Base-by-base conservation (phyloP, 148 eudicot species). In the Nepenthes gracilis region DNA sequence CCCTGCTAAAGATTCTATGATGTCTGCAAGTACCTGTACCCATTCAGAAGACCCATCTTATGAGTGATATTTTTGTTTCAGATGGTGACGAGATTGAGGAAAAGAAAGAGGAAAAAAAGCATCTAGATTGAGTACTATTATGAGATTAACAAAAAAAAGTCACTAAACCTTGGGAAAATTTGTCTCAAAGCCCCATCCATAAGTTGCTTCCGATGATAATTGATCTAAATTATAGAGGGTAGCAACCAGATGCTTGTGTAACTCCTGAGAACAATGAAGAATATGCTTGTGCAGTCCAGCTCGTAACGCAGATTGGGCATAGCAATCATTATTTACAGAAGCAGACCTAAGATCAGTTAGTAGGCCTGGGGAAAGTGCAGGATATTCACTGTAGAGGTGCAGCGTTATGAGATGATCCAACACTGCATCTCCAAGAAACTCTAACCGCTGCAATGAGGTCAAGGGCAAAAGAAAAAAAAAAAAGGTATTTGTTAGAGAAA, bases 1-100 rank as follows among this genome's bases (percentile, higher is more conserved):
- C 11, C 98, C 98, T 1, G 96, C 98, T 45, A 92, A 54, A 37
- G 98, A 92, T 68, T 92, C 98, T 50, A 92, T 83, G 1, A 92
- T 63, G 58, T 92, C 98, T 13, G 88, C 98, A 36, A 88, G 70
- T 5, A 85, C 98, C 98, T 92, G 75, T 54, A 58, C 33, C 54
- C 1, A 12, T 40, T 40, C 23, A 40, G 45, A 32, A 60, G 38
- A 52, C 5, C 3, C 23, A 52, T 52, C 23, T 23, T 23, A 23
- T 12, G 32, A 12, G 14, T 12, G 5, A 13, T 23, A 52, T 40
- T 40, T 40, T 40, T 8, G 55, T 23, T 23, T 23, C 15, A 12
- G n/a, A 52, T 1, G 14, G 32, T 52, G 1, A 52, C 23, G n/a
- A 14, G 23, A 23, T 23, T 6, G 10, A 69, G 6, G 33, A 49